Evolutionary conservation across 225 moss, liverwort and hornwort genomes (phyloP).

Genomic region (Sphagnum contortum): DNA sequence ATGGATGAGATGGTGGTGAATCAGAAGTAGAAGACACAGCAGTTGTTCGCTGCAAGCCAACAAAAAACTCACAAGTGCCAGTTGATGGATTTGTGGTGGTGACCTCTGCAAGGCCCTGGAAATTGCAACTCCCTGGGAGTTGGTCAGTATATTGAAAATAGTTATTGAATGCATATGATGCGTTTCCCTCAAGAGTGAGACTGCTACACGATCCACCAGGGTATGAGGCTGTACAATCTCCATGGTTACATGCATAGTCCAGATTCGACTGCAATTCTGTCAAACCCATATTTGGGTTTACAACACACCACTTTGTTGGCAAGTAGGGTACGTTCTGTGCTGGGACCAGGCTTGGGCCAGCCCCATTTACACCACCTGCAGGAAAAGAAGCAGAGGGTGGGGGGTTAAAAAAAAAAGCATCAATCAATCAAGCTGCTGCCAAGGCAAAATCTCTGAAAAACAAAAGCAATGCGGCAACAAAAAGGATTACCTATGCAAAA

Average conservation of each 20-base stretch:
- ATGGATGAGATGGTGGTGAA: no score
- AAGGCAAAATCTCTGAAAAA: no score
- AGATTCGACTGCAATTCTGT: conserved; percentile 24
- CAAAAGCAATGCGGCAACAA: neutral
- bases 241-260: conserved; percentile 58
- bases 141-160: conserved; percentile 85
- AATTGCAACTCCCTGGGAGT: conserved; percentile 34
- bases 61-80: conserved; percentile 44
- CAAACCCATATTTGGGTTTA: conserved; percentile 34
- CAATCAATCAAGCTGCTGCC: neutral
- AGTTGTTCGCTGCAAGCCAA: conserved; percentile 32
- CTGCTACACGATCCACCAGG: conserved; percentile 47
- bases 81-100: conserved; percentile 51
- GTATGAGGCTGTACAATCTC: conserved; percentile 58
- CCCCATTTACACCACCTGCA: conserved; percentile 24
- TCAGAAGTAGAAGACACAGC: no score
- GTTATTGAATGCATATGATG: conserved; percentile 89
- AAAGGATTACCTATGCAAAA: no score
- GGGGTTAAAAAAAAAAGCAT: no score
- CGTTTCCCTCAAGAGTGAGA: conserved; percentile 37
- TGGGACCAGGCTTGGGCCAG: conserved; percentile 13
- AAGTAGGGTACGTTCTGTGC: conserved; percentile 20
- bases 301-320: conserved; percentile 55
- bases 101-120: conserved; percentile 48
- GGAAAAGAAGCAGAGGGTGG: neutral